Percentiles rank a stretch among this genome's conserved stretches.
These are phyloP conservation scores for Tetradesmus obliquus DNA, from an alignment of 139 green algal species.

Conservation along the genomic window DNA sequence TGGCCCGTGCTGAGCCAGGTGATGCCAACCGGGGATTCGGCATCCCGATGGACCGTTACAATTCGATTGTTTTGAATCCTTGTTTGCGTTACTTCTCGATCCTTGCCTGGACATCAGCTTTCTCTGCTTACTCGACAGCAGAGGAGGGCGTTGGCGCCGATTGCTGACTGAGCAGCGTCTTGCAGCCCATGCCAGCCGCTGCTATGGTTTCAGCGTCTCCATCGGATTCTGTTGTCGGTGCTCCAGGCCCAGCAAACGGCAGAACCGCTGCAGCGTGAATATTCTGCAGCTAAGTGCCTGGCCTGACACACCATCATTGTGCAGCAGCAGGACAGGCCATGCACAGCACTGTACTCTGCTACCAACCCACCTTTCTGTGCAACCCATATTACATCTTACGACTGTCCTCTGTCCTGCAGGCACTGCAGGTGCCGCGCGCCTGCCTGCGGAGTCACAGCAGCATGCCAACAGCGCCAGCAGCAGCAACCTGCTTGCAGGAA, in stretches of 20 bases:
- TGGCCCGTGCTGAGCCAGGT: not conserved
- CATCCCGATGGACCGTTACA: not conserved
- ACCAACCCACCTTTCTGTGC: too few species aligned
- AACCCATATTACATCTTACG: too few species aligned
- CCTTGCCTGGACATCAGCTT: not conserved
- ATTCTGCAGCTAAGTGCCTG: not conserved
- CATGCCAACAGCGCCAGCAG: not conserved
- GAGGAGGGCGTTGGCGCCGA: not conserved
- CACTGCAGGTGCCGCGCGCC: not conserved
- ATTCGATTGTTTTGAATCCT: too few species aligned
- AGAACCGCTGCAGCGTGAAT: not conserved
- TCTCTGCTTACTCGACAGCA: not conserved
- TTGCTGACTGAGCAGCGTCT: not conserved
- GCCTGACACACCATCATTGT: not conserved
- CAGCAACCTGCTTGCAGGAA: not conserved
- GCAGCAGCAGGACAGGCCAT: not conserved
- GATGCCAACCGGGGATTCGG: not conserved
- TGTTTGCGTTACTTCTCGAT: not conserved
- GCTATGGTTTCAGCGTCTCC: not conserved
- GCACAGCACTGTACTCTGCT: not conserved
- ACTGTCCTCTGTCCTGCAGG: too few species aligned
- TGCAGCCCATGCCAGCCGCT: not conserved
- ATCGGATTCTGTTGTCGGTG: not conserved
- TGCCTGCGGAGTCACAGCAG: not conserved
- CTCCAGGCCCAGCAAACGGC: not conserved